Percentiles rank a stretch among this genome's conserved stretches.
Conservation (phyloP, 2,329 filamentous ascomycete genomes). For the Aspergillus pseudonomiae region DNA sequence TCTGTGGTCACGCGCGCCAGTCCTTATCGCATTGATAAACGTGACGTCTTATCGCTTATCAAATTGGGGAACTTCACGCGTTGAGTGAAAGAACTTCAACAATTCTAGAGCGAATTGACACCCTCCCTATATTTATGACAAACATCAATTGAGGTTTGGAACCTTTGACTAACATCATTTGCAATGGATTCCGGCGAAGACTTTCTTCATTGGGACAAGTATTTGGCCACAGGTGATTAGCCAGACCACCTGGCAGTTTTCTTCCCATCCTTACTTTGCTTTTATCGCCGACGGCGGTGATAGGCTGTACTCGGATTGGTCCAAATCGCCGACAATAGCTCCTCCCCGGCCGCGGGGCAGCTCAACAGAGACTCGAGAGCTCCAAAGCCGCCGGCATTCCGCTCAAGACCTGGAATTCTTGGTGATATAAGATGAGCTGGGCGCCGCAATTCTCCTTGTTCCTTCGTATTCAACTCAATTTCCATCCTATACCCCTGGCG, state of each 20-base stretch:
- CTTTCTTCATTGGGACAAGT: constrained; percentile 6
- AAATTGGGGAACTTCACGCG: too few species aligned
- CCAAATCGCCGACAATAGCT: constrained; percentile 27
- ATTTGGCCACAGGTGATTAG: neutral
- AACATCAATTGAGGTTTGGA: neutral
- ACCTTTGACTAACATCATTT: neutral
- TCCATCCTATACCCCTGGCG: neutral
- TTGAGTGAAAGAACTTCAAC: too few species aligned
- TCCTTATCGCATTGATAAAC: too few species aligned
- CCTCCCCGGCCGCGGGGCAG: constrained; percentile 26
- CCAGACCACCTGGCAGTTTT: neutral
- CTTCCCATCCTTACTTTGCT: neutral
- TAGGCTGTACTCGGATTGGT: constrained; percentile 24
- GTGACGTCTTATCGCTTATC: too few species aligned
- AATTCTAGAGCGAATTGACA: too few species aligned
- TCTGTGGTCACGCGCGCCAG: too few species aligned
- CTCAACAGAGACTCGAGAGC: constrained; percentile 14
- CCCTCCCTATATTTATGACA: neutral
- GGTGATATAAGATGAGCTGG: constrained; percentile 5
- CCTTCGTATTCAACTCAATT: neutral
- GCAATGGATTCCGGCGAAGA: constrained; percentile 8
- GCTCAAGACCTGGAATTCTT: constrained; percentile 13
- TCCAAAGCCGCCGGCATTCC: constrained; percentile 21
- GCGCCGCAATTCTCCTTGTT: neutral
- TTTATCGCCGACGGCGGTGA: constrained; percentile 6